Conservation (phyloP, 106 monocot species). For the Dactylorhiza incarnata region DNA sequence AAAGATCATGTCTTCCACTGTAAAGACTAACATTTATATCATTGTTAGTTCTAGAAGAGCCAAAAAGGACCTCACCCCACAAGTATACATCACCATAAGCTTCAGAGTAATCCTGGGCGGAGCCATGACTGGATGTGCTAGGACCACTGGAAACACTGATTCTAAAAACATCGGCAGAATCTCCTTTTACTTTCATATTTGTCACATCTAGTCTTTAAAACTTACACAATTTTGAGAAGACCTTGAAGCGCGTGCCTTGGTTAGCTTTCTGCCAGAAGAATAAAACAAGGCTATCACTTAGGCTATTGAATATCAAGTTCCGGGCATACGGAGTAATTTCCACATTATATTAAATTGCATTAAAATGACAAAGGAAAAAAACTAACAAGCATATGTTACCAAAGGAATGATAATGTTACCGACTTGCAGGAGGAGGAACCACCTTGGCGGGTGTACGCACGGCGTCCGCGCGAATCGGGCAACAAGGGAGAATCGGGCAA, state of each 20-base stretch:
- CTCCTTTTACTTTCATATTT: conserved; percentile 59
- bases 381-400: no score
- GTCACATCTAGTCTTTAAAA: conserved; percentile 50
- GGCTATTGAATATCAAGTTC: conserved; percentile 39
- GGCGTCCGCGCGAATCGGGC: no score
- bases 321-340: no score
- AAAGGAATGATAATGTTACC: no score
- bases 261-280: conserved; percentile 38
- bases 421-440: no score
- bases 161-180: conserved; percentile 58
- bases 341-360: no score
- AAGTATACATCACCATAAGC: conserved; percentile 59
- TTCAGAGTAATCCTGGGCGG: conserved; percentile 63
- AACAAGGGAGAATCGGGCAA: no score
- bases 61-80: conserved; percentile 66
- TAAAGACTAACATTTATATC: conserved; percentile 27
- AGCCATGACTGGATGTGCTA: conserved; percentile 77
- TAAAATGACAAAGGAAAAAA: no score
- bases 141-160: conserved; percentile 72
- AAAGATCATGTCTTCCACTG: conserved; percentile 47
- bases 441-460: no score
- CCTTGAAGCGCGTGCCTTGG: conserved; percentile 13
- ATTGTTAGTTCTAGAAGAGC: conserved; percentile 19
- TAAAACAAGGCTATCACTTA: conserved; percentile 41
- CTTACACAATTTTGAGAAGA: conserved; percentile 19